Conservation (phyloP, 208 protist species). For the Wallacemonas collosoma region DNA sequence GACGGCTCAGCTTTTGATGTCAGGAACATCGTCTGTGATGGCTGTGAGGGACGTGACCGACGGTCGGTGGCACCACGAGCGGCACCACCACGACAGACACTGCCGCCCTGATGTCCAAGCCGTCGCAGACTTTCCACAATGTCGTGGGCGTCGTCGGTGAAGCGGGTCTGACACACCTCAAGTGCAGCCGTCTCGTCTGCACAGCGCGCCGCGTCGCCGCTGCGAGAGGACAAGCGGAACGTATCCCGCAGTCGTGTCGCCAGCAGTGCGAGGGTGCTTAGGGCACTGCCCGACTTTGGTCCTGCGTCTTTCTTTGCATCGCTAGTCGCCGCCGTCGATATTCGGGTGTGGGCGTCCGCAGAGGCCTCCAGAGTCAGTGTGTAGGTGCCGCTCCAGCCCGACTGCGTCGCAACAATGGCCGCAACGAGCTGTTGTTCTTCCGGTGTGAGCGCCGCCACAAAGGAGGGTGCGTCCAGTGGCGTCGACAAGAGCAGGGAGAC, state of each 20-base stretch:
- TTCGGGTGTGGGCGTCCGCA: too few species aligned
- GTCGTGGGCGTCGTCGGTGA: slow-evolving; percentile 4
- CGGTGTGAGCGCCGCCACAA: not conserved
- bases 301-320: not conserved
- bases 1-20: too few species aligned
- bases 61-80: not conserved
- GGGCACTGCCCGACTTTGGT: not conserved
- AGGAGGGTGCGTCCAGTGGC: not conserved
- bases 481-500: slow-evolving; percentile 1
- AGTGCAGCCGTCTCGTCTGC: not conserved
- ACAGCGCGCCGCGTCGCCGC: too few species aligned
- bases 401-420: not conserved
- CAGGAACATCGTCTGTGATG: too few species aligned
- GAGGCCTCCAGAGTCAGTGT: too few species aligned
- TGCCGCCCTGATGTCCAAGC: too few species aligned
- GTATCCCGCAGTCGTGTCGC: not conserved
- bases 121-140: not conserved
- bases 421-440: not conserved
- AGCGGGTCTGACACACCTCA: not conserved
- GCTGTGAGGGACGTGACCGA: too few species aligned
- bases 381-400: too few species aligned
- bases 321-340: too few species aligned
- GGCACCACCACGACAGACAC: not conserved
- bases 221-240: not conserved
- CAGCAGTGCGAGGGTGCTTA: not conserved